Percentiles rank a stretch among this genome's conserved stretches.
These are phyloP conservation scores for Kitagawia praeruptora DNA, from an alignment of 129 eudicot species.

Conservation along the genomic window DNA sequence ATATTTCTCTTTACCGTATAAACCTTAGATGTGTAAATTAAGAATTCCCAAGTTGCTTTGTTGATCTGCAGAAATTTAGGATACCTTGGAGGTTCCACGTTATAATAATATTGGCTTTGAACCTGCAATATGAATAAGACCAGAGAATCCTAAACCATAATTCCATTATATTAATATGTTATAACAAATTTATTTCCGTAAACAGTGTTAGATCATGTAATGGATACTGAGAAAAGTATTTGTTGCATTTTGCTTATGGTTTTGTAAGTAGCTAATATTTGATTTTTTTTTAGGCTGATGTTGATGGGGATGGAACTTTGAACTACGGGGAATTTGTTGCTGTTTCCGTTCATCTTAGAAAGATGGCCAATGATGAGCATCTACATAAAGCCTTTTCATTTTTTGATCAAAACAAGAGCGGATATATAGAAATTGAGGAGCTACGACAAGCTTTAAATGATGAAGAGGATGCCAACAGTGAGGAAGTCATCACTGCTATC, in stretches of 20 bases:
- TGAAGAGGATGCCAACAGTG: slow-evolving; percentile 45
- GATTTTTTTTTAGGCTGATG: slow-evolving; percentile 45
- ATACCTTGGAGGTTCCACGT: not conserved
- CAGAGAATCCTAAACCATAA: not conserved
- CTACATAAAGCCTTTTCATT: slow-evolving; percentile 60
- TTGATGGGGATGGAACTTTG: slow-evolving; percentile 59
- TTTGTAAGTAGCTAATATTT: not conserved
- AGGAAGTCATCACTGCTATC: slow-evolving; percentile 56
- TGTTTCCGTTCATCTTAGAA: slow-evolving; percentile 53
- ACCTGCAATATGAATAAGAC: not conserved
- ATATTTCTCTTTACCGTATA: not conserved
- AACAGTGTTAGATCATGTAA: not conserved
- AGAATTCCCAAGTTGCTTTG: not conserved
- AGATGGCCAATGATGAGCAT: slow-evolving; percentile 72
- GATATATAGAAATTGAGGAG: slow-evolving; percentile 69
- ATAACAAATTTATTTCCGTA: not conserved
- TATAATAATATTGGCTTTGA: not conserved
- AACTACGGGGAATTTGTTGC: slow-evolving; percentile 66
- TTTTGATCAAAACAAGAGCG: slow-evolving; percentile 56
- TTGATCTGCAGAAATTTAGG: not conserved
- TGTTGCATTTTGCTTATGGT: not conserved
- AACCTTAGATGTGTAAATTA: not conserved
- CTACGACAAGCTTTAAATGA: slow-evolving; percentile 51
- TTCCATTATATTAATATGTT: not conserved
- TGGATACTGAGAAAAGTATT: not conserved